Evolutionary conservation across 768 basidiomycete species (phyloP).

Genomic region (Cyclocybe aegerita): DNA sequence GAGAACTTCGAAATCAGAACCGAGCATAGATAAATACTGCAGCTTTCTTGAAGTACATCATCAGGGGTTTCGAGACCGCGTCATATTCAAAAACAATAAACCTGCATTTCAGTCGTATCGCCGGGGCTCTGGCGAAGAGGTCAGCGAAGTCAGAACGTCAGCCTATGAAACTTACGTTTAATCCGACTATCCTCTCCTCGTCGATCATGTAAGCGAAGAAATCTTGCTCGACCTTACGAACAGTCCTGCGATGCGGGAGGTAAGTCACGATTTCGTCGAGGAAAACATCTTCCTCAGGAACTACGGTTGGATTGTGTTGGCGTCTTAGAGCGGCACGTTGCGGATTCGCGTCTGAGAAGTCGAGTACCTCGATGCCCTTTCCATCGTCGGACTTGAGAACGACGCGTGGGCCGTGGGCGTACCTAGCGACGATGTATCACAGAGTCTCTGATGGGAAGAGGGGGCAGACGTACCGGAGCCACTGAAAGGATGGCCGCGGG

Average conservation of each 20-base stretch:
- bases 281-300: slow-evolving; percentile 1
- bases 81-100: too few species aligned
- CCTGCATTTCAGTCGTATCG: too few species aligned
- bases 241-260: slow-evolving; percentile 8
- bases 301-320: not conserved
- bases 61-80: too few species aligned
- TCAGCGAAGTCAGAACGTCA: too few species aligned
- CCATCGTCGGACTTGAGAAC: slow-evolving; percentile 1
- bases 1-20: too few species aligned
- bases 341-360: slow-evolving; percentile 6
- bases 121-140: too few species aligned
- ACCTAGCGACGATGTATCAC: slow-evolving; percentile 2
- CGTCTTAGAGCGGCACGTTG: not conserved
- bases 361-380: slow-evolving; percentile 5
- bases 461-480: slow-evolving; percentile 9
- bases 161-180: slow-evolving; percentile 5
- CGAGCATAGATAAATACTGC: too few species aligned
- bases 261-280: slow-evolving; percentile 2
- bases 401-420: slow-evolving; percentile 18
- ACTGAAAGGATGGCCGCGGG: not conserved
- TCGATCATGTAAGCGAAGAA: slow-evolving; percentile 18
- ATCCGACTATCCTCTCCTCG: slow-evolving; percentile 12
- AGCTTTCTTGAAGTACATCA: too few species aligned
- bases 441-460: not conserved
- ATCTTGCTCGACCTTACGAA: not conserved